Evolutionary conservation across 768 basidiomycete genomes (phyloP), one percentile per base, ranked within the genome.

Genomic region (Obba rivulosa): DNA sequence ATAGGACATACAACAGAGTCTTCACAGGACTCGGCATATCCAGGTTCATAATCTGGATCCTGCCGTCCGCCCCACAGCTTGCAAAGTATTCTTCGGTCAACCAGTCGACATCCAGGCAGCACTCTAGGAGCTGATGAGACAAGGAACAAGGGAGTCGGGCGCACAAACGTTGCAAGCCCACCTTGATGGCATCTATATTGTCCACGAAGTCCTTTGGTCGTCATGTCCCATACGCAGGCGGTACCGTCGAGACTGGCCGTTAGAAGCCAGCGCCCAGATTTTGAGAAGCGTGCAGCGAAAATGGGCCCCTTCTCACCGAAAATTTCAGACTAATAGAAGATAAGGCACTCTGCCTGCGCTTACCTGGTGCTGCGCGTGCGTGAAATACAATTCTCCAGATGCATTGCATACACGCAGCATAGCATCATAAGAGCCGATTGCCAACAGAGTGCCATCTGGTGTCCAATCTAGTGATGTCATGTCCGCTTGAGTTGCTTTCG

Each of bases 71-170:
- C 34, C 87, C 85, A 57, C 83, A 83, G 43, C 79, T 87, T 22
- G 78, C 85, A 55, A 90, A 91, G 2, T 74, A 76, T 18, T 75
- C 72, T 16, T 87, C 81, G 46, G 79, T 76, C 16, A 91, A 54
- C 89, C 89, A 92, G 48, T 87, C 87, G 10, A 86, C 76, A 58
- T 92, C 89, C 58, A 92, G 64, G 63, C 87, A 89, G 57, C 85
- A 87, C 61, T 81, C 87, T 85, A 55, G 17, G 34, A 34, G 8
- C n/a, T 16, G 20, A 46, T 58, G 43, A 28, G 37, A 31, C 18
- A 13, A 31, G 5, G 5, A 5, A 31, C 28, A 31, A 14, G n/a
- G 17, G 3, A 11, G 8, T n/a, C 18, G 14, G 20, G 14, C 23
- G 7, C 28, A 43, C 25, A 24, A 44, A 44, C 36, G 40, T 7